Evolutionary conservation across 2,329 filamentous ascomycete genomes (phyloP).

Genomic region (Helminthosporium solani): DNA sequence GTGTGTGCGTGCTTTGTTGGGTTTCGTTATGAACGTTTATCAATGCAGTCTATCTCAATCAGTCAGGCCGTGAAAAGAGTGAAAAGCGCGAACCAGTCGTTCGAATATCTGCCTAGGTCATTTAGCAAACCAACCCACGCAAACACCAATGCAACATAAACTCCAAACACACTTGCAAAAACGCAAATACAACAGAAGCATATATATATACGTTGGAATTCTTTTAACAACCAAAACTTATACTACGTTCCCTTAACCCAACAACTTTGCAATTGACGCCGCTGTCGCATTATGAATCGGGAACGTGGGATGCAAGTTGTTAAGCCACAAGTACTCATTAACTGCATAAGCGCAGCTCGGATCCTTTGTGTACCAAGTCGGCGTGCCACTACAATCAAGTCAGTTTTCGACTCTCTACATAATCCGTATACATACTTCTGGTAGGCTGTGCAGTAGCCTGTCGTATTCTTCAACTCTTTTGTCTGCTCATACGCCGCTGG

Average conservation of each 20-base stretch:
- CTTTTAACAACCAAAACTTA: background rate
- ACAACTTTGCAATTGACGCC: conserved; percentile 33
- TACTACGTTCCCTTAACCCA: conserved; percentile 6
- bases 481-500: conserved; percentile 55
- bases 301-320: conserved; percentile 64
- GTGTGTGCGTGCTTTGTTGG: too few relatives aligned
- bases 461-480: conserved; percentile 56
- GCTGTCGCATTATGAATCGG: conserved; percentile 63
- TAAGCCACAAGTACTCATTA: conserved; percentile 66
- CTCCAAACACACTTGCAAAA: background rate
- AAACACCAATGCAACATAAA: background rate
- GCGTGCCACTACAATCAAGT: conserved; percentile 34
- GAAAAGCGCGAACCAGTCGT: too few relatives aligned
- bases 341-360: conserved; percentile 55
- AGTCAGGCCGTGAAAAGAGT: too few relatives aligned
- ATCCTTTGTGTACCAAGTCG: conserved; percentile 41
- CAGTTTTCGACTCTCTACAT: background rate
- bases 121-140: background rate
- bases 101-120: too few relatives aligned
- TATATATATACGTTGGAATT: background rate
- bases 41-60: too few relatives aligned
- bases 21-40: background rate
- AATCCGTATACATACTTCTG: conserved; percentile 42
- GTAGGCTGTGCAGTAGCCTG: conserved; percentile 57
- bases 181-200: background rate